A percentile compares a stretch with the other conserved stretches of the same genome.
phyloP scores from a whole-genome alignment of 2,329 filamentous ascomycete genomes.

The Alternaria brassicae region DNA sequence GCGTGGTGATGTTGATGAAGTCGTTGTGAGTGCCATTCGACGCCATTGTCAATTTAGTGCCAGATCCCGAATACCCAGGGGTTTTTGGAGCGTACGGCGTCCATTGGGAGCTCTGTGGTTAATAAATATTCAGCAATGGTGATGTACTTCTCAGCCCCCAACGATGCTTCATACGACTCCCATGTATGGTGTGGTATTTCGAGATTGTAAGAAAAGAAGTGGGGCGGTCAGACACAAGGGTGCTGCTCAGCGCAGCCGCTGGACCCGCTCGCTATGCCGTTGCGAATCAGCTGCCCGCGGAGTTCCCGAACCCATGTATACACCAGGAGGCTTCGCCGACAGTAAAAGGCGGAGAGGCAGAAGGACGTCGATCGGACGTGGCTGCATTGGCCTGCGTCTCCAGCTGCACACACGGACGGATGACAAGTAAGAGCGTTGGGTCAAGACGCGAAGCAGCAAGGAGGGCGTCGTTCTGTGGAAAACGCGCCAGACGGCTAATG shows the following conservation, averaged over 20 bases:
- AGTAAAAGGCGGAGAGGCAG: slow-evolving; percentile 37
- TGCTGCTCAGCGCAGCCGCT: slow-evolving; percentile 42
- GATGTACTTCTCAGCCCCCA: slow-evolving; percentile 41
- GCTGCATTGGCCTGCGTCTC: slow-evolving; percentile 27
- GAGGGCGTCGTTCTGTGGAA: slow-evolving; percentile 24
- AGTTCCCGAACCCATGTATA: slow-evolving; percentile 19
- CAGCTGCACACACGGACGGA: slow-evolving; percentile 20
- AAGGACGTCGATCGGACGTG: slow-evolving; percentile 22
- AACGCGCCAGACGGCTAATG: slow-evolving; percentile 23
- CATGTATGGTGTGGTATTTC: slow-evolving; percentile 39
- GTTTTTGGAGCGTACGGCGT: slow-evolving; percentile 25
- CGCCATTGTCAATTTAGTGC: slow-evolving; percentile 42
- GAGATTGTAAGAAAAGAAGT: slow-evolving; percentile 44
- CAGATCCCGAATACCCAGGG: slow-evolving; percentile 25
- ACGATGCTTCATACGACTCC: slow-evolving; percentile 33
- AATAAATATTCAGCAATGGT: slow-evolving; percentile 32
- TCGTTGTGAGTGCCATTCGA: slow-evolving; percentile 47
- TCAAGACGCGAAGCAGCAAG: slow-evolving; percentile 12
- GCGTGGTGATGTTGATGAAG: slow-evolving; percentile 47
- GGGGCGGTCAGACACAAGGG: slow-evolving; percentile 43
- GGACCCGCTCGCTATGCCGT: slow-evolving; percentile 27
- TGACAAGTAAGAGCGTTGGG: slow-evolving; percentile 21
- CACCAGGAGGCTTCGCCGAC: slow-evolving; percentile 3
- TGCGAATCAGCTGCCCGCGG: slow-evolving; percentile 36
- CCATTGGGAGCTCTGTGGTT: slow-evolving; percentile 39